These are phyloP conservation scores for Pythium pectinolyticum DNA, from an alignment of 352 stramenopile genomes.

Conservation along the genomic window DNA sequence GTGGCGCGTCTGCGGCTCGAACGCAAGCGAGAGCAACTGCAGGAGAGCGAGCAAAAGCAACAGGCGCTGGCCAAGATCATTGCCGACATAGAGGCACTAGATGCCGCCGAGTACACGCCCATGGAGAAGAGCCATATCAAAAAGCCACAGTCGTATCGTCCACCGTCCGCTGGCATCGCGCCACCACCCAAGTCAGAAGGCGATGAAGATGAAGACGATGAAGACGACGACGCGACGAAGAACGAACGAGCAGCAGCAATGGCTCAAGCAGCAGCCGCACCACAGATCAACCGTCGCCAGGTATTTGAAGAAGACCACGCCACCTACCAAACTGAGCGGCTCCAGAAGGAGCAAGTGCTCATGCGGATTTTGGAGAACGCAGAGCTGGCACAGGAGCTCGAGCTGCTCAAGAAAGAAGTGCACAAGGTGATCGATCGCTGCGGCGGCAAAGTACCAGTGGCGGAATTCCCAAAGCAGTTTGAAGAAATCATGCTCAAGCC, in stretches of 20 bases:
- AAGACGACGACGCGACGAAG: constrained; percentile 21
- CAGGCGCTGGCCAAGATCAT: constrained; percentile 49
- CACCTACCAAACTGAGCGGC: constrained; percentile 21
- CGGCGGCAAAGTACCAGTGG: constrained; percentile 48
- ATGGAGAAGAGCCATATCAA: constrained; percentile 64
- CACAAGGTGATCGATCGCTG: constrained; percentile 68
- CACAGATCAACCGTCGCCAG: constrained; percentile 35
- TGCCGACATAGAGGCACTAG: constrained; percentile 62
- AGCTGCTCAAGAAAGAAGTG: constrained; percentile 68
- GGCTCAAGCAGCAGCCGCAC: not conserved
- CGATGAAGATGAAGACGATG: constrained; percentile 18
- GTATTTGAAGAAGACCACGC: constrained; percentile 44
- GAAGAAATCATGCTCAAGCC: constrained; percentile 73
- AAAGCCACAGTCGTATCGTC: constrained; percentile 38
- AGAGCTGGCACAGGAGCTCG: constrained; percentile 50
- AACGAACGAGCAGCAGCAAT: constrained; percentile 8
- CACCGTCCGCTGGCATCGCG: constrained; percentile 30
- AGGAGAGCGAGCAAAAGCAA: constrained; percentile 31
- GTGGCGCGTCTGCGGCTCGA: constrained; percentile 12
- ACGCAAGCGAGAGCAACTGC: constrained; percentile 20
- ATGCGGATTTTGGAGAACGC: constrained; percentile 43
- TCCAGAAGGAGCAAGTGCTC: constrained; percentile 54
- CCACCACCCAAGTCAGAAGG: constrained; percentile 2
- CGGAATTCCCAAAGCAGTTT: constrained; percentile 49
- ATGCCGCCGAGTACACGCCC: constrained; percentile 52